Base-by-base conservation (phyloP, 306 rosid genomes). In the Clitoria ternatea region DNA sequence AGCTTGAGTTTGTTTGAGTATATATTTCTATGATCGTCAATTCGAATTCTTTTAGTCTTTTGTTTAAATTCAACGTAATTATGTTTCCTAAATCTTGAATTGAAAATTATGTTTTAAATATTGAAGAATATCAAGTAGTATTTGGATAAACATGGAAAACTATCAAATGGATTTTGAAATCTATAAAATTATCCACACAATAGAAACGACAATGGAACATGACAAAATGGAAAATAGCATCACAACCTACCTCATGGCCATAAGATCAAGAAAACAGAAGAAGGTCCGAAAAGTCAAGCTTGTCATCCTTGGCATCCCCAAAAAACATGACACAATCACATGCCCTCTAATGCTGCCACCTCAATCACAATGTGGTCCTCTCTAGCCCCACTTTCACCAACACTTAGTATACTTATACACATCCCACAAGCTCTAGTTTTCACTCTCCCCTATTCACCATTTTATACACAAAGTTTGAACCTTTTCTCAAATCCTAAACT, bases 271-370 rank as follows among this genome's bases (percentile, higher is more conserved):
- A 24, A 35, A 35, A 35, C 13, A 1, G 12, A 0, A 18, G 17
- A 17, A 14, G 10, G 13, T 37, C 48, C 35, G 35, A 15, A 43
- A 35, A 59, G 75, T 76, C 80, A 76, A 68, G 62, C 75, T 26
- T 23, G 47, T 47, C 73, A 48, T 66, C 30, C 59, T 65, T 57
- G 19, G 57, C 53, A 66, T 66, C 43, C 5, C 22, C 61, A 32
- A 10, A 22, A 8, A 44, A n/a, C 74, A 35, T 22, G 74, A 48
- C 61, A 66, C 30, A 47, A 48, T 45, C 70, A 24, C 22, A 7
- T 2, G 26, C 61, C 52, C 40, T 47, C 7, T 48, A 23, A 61
- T 6, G 22, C 45, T 60, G 75, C 81, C 81, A 64, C 66, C 52
- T 52, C 62, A 13, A 13, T 5, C 43, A 1, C 37, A 4, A 7